Base-by-base conservation (phyloP, 2,329 filamentous ascomycete species). In the Botrytis fabae region DNA sequence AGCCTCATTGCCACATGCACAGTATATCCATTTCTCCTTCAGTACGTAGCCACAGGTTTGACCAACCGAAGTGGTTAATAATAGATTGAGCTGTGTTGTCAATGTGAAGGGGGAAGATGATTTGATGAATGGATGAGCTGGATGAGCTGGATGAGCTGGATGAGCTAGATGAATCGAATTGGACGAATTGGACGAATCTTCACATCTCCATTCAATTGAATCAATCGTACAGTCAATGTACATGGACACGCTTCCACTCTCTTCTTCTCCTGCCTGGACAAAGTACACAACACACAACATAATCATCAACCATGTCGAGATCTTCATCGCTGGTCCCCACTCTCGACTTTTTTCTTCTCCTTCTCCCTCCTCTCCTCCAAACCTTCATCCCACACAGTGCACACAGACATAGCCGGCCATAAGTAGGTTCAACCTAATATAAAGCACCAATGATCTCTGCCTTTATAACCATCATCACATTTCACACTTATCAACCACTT, bases 61-160 rank as follows among this genome's bases (percentile, higher is more conserved):
- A 8, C 48, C 65, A 69, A 69, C 25, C 65, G n/a, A 69, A 57
- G 48, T 68, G 40, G 4, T 57, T 57, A 68, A 14, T 57, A 57
- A 57, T 57, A 68, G 35, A 68, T 57, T 25, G 65, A 57, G 57
- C 65, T 57, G 65, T 57, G 65, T 68, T 68, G 65, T 68, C 65
- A 69, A 57, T 9, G 25, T 57, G 38, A n/a, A 57, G 12, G 46
- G 46, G 20, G 38, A 9, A 38, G 38, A 38, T 38, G 38, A 38
- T 8, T 38, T 9, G 38, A 38, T 38, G 38, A 38, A 9, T 38
- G 5, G 35, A 38, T 5, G 35, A 38, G 7, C 7, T 38, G 35
- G 7, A 38, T 38, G 35, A 32, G 32, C 32, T 32, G 32, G 32
- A 32, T 32, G 32, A 32, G 32, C 32, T 32, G 32, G 32, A 4